Conservation (phyloP, 768 basidiomycete species). For the Favolaschia claudopus region DNA sequence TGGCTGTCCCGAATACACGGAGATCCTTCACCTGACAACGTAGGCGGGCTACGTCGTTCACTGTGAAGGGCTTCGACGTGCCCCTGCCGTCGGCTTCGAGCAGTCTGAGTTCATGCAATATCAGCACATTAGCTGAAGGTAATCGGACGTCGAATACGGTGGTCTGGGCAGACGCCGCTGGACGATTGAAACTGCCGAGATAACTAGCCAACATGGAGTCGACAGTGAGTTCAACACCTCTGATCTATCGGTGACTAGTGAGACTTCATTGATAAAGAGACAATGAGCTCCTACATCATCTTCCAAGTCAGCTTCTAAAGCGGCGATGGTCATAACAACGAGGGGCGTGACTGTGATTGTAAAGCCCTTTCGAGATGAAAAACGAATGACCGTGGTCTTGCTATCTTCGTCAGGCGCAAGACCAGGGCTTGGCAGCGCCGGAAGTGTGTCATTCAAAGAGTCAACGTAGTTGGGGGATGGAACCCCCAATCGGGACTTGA, state of each 20-base stretch:
- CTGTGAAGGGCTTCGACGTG: slow-evolving; percentile 25
- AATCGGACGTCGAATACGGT: slow-evolving; percentile 52
- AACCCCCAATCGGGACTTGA: slow-evolving; percentile 22
- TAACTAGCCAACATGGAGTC: slow-evolving; percentile 53
- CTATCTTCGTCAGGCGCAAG: slow-evolving; percentile 26
- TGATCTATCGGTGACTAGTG: slow-evolving; percentile 30
- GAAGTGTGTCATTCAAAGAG: not conserved
- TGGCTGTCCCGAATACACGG: slow-evolving; percentile 6
- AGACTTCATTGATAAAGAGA: not conserved
- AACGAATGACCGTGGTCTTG: slow-evolving; percentile 47
- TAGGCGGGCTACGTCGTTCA: slow-evolving; percentile 5
- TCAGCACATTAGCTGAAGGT: slow-evolving; percentile 46
- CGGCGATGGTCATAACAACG: slow-evolving; percentile 48
- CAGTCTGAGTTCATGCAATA: slow-evolving; percentile 56
- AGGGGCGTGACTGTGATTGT: slow-evolving; percentile 64
- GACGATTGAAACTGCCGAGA: slow-evolving; percentile 40
- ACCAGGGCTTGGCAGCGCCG: not conserved
- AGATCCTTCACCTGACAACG: slow-evolving; percentile 1
- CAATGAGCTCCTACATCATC: slow-evolving; percentile 48
- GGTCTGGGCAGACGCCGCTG: slow-evolving; percentile 23
- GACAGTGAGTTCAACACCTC: slow-evolving; percentile 46
- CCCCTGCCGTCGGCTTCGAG: slow-evolving; percentile 41
- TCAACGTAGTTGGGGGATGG: slow-evolving; percentile 30
- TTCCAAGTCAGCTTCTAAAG: slow-evolving; percentile 56
- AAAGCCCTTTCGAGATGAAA: slow-evolving; percentile 47